Conservation (phyloP, 805 yeast genomes). For the Candida boleticola region DNA sequence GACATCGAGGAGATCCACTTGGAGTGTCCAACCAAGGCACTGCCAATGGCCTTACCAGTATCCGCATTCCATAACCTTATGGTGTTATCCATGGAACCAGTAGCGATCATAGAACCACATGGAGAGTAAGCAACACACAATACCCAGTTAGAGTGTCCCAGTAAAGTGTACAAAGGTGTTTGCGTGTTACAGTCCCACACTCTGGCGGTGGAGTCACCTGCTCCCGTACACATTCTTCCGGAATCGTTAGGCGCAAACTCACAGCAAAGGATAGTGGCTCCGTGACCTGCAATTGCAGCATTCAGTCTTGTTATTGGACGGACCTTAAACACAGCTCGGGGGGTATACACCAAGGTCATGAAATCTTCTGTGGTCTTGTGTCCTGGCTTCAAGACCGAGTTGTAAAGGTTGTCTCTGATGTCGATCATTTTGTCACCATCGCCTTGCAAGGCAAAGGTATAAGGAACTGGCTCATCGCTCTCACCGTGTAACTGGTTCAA, state of each 20-base stretch:
- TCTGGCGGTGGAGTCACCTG: constrained; percentile 94
- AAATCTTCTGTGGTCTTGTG: constrained; percentile 89
- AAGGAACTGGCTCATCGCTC: constrained; percentile 84
- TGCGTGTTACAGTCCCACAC: constrained; percentile 97
- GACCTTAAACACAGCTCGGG: constrained; percentile 92
- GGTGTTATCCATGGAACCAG: constrained; percentile 94
- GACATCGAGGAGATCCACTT: constrained; percentile 87
- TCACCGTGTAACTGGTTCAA: constrained; percentile 74
- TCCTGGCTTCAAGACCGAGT: constrained; percentile 82
- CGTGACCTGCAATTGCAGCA: constrained; percentile 94
- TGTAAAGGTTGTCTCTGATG: constrained; percentile 72
- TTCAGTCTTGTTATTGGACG: constrained; percentile 86
- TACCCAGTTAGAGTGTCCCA: constrained; percentile 93
- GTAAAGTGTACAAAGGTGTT: constrained; percentile 77
- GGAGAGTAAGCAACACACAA: constrained; percentile 90
- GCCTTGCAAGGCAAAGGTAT: constrained; percentile 69
- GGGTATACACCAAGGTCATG: constrained; percentile 86
- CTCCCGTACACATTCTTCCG: constrained; percentile 86
- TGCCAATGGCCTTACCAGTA: constrained; percentile 70
- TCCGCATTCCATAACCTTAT: constrained; percentile 82
- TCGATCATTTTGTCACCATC: constrained; percentile 49
- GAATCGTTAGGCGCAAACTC: constrained; percentile 91
- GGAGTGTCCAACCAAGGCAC: constrained; percentile 71
- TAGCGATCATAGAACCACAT: constrained; percentile 85
- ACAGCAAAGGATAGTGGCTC: constrained; percentile 86